phyloP scores from a whole-genome alignment of 2,329 filamentous ascomycete species.

The Diaporthe sp. region DNA sequence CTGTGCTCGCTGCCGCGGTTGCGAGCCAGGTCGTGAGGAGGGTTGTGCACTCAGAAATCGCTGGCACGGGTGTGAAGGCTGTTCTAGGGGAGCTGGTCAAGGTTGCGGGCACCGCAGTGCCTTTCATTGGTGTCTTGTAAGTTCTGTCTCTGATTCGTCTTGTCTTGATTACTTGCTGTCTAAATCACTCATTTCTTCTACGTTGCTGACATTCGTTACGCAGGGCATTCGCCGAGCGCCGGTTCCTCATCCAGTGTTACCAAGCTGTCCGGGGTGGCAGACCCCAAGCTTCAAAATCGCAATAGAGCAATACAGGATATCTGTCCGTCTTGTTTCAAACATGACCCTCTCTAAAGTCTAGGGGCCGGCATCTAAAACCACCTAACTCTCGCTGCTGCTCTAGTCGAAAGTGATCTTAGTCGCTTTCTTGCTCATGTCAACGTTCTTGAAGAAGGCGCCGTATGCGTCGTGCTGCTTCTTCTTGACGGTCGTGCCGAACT shows the following conservation, averaged over 20 bases:
- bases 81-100: conserved; percentile 57
- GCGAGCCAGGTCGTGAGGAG: conserved; percentile 58
- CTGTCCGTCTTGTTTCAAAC: background rate
- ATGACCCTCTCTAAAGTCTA: background rate
- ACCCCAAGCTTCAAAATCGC: conserved; percentile 16
- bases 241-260: conserved; percentile 67
- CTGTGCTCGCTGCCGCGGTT: conserved; percentile 59
- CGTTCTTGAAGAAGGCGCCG: conserved; percentile 95
- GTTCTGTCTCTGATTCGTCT: conserved; percentile 52
- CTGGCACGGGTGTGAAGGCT: conserved; percentile 48
- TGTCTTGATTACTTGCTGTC: conserved; percentile 12
- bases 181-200: conserved; percentile 45
- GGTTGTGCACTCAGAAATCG: conserved; percentile 46
- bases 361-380: background rate
- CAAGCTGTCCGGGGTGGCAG: conserved; percentile 55
- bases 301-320: conserved; percentile 2
- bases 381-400: background rate
- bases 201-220: conserved; percentile 48
- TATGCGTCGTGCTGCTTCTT: conserved; percentile 98
- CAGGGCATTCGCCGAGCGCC: conserved; percentile 68
- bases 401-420: conserved; percentile 94
- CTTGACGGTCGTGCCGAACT: conserved; percentile 98
- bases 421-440: conserved; percentile 84
- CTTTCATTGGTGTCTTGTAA: conserved; percentile 72
- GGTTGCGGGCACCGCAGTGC: conserved; percentile 63